Evolutionary conservation across 306 rosid species (phyloP).

Genomic region (Betula pendula): DNA sequence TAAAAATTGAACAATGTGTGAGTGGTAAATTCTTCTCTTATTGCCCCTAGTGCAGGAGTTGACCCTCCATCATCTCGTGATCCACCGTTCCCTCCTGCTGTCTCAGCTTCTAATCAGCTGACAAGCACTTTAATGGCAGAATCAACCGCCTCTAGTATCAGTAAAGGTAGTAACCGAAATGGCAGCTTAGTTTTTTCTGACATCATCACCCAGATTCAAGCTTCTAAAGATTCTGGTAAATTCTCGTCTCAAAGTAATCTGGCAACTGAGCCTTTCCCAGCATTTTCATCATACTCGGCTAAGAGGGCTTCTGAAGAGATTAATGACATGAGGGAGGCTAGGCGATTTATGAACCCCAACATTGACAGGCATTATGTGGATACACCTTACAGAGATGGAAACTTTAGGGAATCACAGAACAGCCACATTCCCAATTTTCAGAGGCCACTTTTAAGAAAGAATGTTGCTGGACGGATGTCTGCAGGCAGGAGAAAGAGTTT

Average conservation of each 20-base stretch:
- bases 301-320: slow-evolving; percentile 68
- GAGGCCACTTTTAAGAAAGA: slow-evolving; percentile 90
- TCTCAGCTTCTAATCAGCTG: slow-evolving; percentile 71
- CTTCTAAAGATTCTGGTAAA: slow-evolving; percentile 82
- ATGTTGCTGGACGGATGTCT: slow-evolving; percentile 71
- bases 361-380: slow-evolving; percentile 70
- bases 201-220: slow-evolving; percentile 93
- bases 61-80: slow-evolving; percentile 99
- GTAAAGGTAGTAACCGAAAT: slow-evolving; percentile 70
- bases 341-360: slow-evolving; percentile 59
- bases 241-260: slow-evolving; percentile 51
- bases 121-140: slow-evolving; percentile 57
- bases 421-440: slow-evolving; percentile 89
- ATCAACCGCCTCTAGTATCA: slow-evolving; percentile 56
- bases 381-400: slow-evolving; percentile 63
- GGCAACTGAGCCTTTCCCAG: slow-evolving; percentile 51
- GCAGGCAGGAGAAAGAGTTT: slow-evolving; percentile 88
- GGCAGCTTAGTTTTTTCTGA: slow-evolving; percentile 89
- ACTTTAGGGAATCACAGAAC: slow-evolving; percentile 69
- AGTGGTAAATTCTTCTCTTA: slow-evolving; percentile 73
- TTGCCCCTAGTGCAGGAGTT: slow-evolving; percentile 99
- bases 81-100: slow-evolving; percentile 96
- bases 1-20: slow-evolving; percentile 40
- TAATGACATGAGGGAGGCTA: slow-evolving; percentile 61
- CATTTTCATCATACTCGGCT: slow-evolving; percentile 58